Evolutionary conservation across 495 filamentous ascomycete genomes (phyloP), one percentile per base, ranked within the genome.

Genomic region (Talaromyces nanjingensis): DNA sequence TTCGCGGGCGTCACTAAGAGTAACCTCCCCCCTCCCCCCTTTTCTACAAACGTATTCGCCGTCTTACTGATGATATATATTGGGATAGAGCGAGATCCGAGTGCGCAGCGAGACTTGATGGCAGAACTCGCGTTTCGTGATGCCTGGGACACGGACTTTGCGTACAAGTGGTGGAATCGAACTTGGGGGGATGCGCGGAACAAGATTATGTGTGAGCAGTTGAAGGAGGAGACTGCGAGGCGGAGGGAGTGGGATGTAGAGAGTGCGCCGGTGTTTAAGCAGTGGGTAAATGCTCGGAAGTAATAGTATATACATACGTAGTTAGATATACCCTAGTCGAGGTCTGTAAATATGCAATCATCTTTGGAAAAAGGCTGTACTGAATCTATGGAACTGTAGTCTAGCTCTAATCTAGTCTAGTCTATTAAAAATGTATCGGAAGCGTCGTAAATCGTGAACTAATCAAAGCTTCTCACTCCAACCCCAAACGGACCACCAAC

Each of bases 401-500:
- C 54, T 56, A 56, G 22, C 4, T 60, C 39, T 62, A 54, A 24
- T 53, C 60, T 62, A 52, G 24, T 56, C 53, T 56, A 56, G 24
- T 56, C 53, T 56, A 56, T 14, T 56, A 27, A 56, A 29, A 34
- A 7, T 42, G n/a, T 34, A 31, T 27, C 45, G 14, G 24, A 56
- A 29, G 0, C 6, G 20, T 56, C 53, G 22, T 56, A 29, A 56
- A 29, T 56, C 53, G 27, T 56, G 6, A 56, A 29, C 4, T 16
- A 56, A 56, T 56, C 53, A 56, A 27, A 56, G 6, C 69, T 72
- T 74, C 68, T 81, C 78, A 60, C 71, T 76, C 81, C 79, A 82
- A 22, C 76, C 76, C 84, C 85, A 89, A 42, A 87, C 70, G 8
- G 80, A 81, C 87, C 87, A 91, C 87, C 86, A 88, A 70, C 86